Base-by-base conservation (phyloP, 805 yeast genomes). In the Candida parachauliodes region DNA sequence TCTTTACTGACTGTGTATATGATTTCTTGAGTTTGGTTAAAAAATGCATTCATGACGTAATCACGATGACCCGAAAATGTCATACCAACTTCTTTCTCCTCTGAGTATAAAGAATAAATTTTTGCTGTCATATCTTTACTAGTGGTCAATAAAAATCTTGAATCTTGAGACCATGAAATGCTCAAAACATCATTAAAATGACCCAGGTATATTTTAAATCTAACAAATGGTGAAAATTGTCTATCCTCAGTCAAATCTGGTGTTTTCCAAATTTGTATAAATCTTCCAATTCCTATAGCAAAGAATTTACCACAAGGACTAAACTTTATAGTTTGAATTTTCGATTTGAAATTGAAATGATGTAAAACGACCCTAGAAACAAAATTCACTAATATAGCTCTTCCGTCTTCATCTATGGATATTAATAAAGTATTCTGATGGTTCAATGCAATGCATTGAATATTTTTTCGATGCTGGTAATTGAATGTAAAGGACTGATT, bases 161-260 rank as follows among this genome's bases (percentile, higher is more conserved):
- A 85, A 60, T 93, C 98, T 20, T 70, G 72, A 1, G 97, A 87
- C 98, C 98, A 93, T 2, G 86, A 72, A 8, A 93, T 59, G 2
- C 88, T 77, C 1, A 77, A 71, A 17, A 93, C 77, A 49, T 87
- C 94, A 35, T 80, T 81, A 56, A 79, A 88, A 65, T 93, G 98
- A 24, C 98, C 98, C 1, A 96, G 88, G 51, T 88, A 88, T 6
- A 85, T 77, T 52, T 95, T 71, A 60, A 86, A 87, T 45, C 95
- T 83, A 27, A 91, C 85, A 61, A 93, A 93, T 11, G 98, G 98
- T 0, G 96, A 93, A 70, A 93, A 93, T 57, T 88, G 96, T 43
- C 95, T 74, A 52, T 88, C 96, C 50, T 86, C 93, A 6, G 78
- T 65, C 17, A 70, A 67, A 32, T 76, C 80, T 0, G 97, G 97